Evolutionary conservation across 2,329 filamentous ascomycete species (phyloP), one percentile per base, ranked within the genome.

Genomic region (Pseudogymnoascus sp.): DNA sequence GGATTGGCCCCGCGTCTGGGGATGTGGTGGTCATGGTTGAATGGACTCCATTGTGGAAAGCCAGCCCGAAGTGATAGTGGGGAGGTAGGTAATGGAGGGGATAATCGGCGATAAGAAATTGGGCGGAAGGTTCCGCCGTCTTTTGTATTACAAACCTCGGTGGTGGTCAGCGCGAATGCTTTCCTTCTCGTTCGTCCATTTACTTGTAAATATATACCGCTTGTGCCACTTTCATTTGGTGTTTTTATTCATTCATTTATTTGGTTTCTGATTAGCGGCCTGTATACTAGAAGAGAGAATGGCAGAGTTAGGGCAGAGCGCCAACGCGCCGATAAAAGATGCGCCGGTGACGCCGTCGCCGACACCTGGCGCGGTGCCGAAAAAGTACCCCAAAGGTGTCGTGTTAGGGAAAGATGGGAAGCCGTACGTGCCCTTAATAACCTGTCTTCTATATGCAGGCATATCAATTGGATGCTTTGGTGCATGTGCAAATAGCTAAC

Each of bases 391-490:
- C 14, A 90, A 88, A 70, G 89, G 89, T 66, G 80, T 93, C 2
- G 82, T 93, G 38, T 77, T 93, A 37, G 90, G 87, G 53, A 88
- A 88, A 66, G 89, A 94, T 77, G 90, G 90, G 63, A 94, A 94
- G 76, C 90, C 90, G 90, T 93, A 77, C 79, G 88, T 76, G 62
- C 37, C 64, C 37, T 18, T 3, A 3, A 38, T 1, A 5, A 25
- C 2, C 6, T 40, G 16, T 10, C 4, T 25, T n/a, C 18, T 40
- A n/a, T 40, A 12, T 10, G n/a, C 25, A 37, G 33, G n/a, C 7
- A 63, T 16, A 53, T 1, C 2, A 33, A 56, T 56, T 56, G 47
- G 47, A 56, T 63, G 47, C 31, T 11, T 33, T 7, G 8, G 31
- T 33, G 31, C 62, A 66, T 37, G 67, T 62, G 14, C 33, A 44